Evolutionary conservation across 495 filamentous ascomycete species (phyloP).

Genomic region (Hypoxylon perforatum): DNA sequence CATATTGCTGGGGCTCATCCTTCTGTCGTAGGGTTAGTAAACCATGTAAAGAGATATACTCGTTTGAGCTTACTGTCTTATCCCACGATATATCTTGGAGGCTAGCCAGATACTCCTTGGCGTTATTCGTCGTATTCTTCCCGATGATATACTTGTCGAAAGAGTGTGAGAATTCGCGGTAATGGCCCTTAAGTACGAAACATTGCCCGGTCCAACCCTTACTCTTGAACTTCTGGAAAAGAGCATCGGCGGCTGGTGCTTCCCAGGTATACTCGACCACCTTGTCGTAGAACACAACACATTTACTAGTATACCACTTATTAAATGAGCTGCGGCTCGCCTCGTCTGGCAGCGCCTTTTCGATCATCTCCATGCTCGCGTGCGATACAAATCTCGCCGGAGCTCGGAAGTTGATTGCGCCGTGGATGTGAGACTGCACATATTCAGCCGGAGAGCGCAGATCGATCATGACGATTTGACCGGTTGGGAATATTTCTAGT

Average conservation of each 20-base stretch:
- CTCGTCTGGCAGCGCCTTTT: slow-evolving; percentile 57
- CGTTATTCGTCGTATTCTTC: slow-evolving; percentile 52
- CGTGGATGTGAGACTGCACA: slow-evolving; percentile 58
- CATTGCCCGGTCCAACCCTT: slow-evolving; percentile 58
- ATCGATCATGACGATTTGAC: slow-evolving; percentile 57
- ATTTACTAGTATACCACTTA: slow-evolving; percentile 56
- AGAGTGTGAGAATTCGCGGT: slow-evolving; percentile 57
- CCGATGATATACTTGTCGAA: slow-evolving; percentile 59
- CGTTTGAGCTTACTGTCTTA: slow-evolving; percentile 39
- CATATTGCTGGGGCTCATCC: slow-evolving; percentile 50
- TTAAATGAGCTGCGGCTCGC: slow-evolving; percentile 55
- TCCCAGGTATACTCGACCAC: slow-evolving; percentile 59
- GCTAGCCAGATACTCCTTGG: slow-evolving; percentile 55
- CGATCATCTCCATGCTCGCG: slow-evolving; percentile 61
- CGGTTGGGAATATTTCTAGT: slow-evolving; percentile 57
- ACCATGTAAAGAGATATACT: neutral
- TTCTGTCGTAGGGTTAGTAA: slow-evolving; percentile 40
- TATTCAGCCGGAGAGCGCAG: slow-evolving; percentile 56
- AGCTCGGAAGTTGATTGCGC: slow-evolving; percentile 59
- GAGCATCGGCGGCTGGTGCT: slow-evolving; percentile 54
- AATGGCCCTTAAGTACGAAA: slow-evolving; percentile 62
- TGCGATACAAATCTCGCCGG: slow-evolving; percentile 54
- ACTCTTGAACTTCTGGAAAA: slow-evolving; percentile 52
- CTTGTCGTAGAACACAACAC: slow-evolving; percentile 61
- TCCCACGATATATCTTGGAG: slow-evolving; percentile 46